Evolutionary conservation across 192 early-diverging fungal genomes (phyloP), one percentile per base, ranked within the genome.

Genomic region (Lobosporangium transversale): DNA sequence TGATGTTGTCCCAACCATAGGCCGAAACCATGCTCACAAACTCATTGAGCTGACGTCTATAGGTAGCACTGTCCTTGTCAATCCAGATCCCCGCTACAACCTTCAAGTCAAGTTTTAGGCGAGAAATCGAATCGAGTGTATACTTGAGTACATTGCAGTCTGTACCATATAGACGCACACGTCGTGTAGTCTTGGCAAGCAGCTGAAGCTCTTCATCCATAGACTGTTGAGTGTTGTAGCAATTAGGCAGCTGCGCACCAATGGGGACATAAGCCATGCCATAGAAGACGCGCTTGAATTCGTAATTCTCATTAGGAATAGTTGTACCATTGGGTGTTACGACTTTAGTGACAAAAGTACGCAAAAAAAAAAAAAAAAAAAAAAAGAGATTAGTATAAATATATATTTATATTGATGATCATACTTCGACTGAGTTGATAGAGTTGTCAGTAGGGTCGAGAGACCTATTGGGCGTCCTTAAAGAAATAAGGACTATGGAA

Each of bases 111-210:
- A 83, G 62, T n/a, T 80, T 80, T 2, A 78, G 55, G 0, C 64
- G 48, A 15, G 64, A 52, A 35, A 83, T 64, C 10, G 78, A 56
- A 24, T 80, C 68, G 45, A 83, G 26, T 2, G 75, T 75, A 29
- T 63, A 69, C 3, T 60, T 51, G 30, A 74, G 71, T 27, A 80
- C 70, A n/a, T 61, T 64, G 50, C 78, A 83, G 56, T 83, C 81
- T 17, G 79, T 83, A 8, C 81, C 81, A 37, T 83, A 83, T 14
- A 83, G 63, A 23, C 81, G 70, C 32, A 83, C 74, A 20, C 81
- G 78, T 33, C 35, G 54, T 15, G 81, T 83, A 42, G 79, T 58
- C 17, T 83, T 65, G 17, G 63, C 79, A 2, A 83, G 59, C 3
- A 83, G 49, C 21, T 66, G 43, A 1, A 83, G 50, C 27, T 83